Evolutionary conservation across 805 yeast species (phyloP).

Genomic region (Phaffomyces opuntiae): DNA sequence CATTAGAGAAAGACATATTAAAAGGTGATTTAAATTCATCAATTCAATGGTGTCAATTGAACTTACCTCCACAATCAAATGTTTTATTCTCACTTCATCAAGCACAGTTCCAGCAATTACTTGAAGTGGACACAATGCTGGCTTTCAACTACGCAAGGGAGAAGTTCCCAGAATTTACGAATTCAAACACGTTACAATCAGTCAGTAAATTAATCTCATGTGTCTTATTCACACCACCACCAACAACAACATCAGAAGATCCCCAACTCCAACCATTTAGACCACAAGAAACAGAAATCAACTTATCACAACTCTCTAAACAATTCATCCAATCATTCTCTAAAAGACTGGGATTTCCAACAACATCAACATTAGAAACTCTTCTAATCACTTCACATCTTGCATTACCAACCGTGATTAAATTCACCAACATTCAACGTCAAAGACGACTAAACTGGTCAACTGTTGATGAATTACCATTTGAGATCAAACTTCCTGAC

Average conservation of each 20-base stretch:
- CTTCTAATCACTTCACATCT: conserved; percentile 45
- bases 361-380: conserved; percentile 46
- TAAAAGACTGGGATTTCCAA: conserved; percentile 38
- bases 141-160: conserved; percentile 40
- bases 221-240: neutral
- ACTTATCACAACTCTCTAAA: conserved; percentile 22
- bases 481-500: conserved; percentile 50
- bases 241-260: conserved; percentile 1
- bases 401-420: conserved; percentile 44
- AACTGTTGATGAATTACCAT: conserved; percentile 52
- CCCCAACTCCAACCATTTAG: conserved; percentile 15
- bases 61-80: conserved; percentile 24
- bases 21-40: conserved; percentile 36
- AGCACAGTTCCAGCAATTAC: conserved; percentile 32
- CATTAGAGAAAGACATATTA: conserved; percentile 31
- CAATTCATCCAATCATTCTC: conserved; percentile 45
- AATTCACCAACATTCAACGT: conserved; percentile 4
- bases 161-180: conserved; percentile 33
- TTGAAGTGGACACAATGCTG: conserved; percentile 17
- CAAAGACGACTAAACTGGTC: conserved; percentile 45
- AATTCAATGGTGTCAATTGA: conserved; percentile 38
- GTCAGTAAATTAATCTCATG: conserved; percentile 32
- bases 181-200: conserved; percentile 27
- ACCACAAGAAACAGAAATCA: too few species aligned
- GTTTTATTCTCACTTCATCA: conserved; percentile 40